Evolutionary conservation across 106 monocot species (phyloP), one percentile per base, ranked within the genome.

Genomic region (Dendrobium nobile): DNA sequence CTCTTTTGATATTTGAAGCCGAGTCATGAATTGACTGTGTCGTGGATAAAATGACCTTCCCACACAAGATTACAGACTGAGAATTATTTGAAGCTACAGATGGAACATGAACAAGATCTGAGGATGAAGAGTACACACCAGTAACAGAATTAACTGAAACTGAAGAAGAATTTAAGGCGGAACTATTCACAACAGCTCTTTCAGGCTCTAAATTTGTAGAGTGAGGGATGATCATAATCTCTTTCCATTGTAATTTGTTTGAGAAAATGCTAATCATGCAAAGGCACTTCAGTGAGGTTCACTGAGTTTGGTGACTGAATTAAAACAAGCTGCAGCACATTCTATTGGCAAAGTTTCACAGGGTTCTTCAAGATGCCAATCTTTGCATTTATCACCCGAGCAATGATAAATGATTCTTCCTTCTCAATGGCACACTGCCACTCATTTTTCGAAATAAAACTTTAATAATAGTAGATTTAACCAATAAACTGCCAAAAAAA

Each of bases 81-180:
- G 83, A 84, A 79, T 51, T 82, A 73, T 79, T 85, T 51, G 87
- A 42, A 77, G 80, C 87, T 58, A 84, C 74, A 81, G 91, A 85
- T 75, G 91, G 91, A 59, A 88, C 85, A 78, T 92, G 93, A 68
- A 92, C 86, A 18, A 92, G 93, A 54, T 96, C 96, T 79, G 90
- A 87, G 18, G 82, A 82, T 44, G 92, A 90, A 41, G 88, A 86
- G 83, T 85, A 90, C 42, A 92, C 78, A 18, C 91, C 96, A 78
- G 82, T 76, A 7, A 75, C 75, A 77, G 84, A 88, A 28, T 75
- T 88, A 47, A 82, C 80, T 19, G 77, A 70, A 48, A 82, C 80
- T 19, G 77, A 70, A 48, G 82, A 77, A 79, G 86, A 79, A 85
- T 78, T 33, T 20, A 24, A 10, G 24, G 77, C 55, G 27, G 82